These are phyloP conservation scores for Fusarium sp. DNA, from an alignment of 2,329 filamentous ascomycete species.

Conservation along the genomic window DNA sequence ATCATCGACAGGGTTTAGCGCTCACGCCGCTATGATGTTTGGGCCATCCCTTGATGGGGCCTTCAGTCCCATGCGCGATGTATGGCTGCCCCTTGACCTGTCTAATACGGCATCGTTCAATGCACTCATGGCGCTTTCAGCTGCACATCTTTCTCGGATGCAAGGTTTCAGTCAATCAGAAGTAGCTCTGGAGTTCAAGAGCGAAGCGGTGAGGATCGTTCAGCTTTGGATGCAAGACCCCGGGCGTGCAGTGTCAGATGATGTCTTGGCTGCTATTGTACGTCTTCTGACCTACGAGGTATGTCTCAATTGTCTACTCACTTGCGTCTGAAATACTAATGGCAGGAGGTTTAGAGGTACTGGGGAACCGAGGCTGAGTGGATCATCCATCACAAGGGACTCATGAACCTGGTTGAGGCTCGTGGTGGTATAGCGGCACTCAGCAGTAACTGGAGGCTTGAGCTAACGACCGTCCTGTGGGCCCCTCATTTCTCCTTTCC, in stretches of 20 bases:
- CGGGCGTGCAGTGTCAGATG: constrained; percentile 44
- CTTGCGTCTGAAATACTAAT: background rate
- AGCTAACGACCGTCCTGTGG: constrained; percentile 1
- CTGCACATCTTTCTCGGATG: constrained; percentile 49
- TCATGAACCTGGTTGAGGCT: background rate
- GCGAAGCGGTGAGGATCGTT: constrained; percentile 49
- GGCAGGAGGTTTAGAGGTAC: background rate
- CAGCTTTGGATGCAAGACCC: constrained; percentile 46
- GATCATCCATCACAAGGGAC: constrained; percentile 5
- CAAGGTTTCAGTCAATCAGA: constrained; percentile 41
- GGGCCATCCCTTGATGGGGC: constrained; percentile 15
- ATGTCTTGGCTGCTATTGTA: constrained; percentile 21
- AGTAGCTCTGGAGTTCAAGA: constrained; percentile 46
- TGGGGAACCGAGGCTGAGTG: constrained; percentile 9
- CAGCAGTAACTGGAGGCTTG: constrained; percentile 7
- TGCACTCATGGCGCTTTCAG: constrained; percentile 52
- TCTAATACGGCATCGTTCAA: constrained; percentile 54
- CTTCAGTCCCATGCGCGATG: constrained; percentile 52
- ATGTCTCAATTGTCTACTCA: background rate
- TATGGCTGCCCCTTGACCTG: constrained; percentile 52
- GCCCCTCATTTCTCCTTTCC: background rate
- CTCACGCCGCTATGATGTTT: constrained; percentile 47
- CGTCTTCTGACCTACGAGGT: constrained; percentile 2
- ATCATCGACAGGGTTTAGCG: background rate
- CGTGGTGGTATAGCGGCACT: background rate